Conservation (phyloP, 441 rosid genomes). For the Pelargonium myrrhifolium region DNA sequence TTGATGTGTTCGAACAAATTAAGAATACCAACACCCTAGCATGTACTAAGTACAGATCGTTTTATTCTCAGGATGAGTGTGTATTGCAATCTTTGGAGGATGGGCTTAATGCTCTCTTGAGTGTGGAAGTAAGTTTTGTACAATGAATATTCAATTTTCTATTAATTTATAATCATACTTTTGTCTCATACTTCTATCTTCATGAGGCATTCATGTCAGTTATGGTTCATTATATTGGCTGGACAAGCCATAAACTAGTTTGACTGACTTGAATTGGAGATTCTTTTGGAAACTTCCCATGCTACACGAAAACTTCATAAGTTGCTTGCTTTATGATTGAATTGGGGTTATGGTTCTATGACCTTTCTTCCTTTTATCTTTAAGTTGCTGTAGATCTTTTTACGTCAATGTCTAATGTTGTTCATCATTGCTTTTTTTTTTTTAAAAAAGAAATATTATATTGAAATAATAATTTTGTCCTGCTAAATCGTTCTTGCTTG, state of each 20-base stretch:
- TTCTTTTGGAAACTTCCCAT: background rate
- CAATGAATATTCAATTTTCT: slow-evolving; percentile 6
- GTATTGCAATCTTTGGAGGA: slow-evolving; percentile 74
- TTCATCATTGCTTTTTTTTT: background rate
- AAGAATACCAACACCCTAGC: slow-evolving; percentile 8
- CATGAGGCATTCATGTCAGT: background rate
- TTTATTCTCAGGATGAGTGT: slow-evolving; percentile 51
- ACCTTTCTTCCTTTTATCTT: background rate
- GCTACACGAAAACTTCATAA: background rate
- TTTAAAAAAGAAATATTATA: background rate
- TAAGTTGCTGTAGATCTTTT: background rate
- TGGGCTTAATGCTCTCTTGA: slow-evolving; percentile 88
- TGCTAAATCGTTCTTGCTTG: background rate
- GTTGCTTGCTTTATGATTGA: too few relatives aligned
- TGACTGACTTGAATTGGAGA: background rate
- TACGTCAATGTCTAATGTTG: background rate
- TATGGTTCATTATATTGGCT: background rate
- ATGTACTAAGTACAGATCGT: slow-evolving; percentile 19
- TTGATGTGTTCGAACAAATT: slow-evolving; percentile 18
- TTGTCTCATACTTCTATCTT: slow-evolving; percentile 12
- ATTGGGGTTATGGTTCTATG: too few relatives aligned
- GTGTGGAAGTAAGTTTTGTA: slow-evolving; percentile 69
- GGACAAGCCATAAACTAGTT: background rate
- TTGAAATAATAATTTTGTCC: background rate
- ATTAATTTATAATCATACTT: slow-evolving; percentile 6